These are phyloP conservation scores for Trypanosoma caninum DNA, from an alignment of 208 protist species.

Conservation along the genomic window DNA sequence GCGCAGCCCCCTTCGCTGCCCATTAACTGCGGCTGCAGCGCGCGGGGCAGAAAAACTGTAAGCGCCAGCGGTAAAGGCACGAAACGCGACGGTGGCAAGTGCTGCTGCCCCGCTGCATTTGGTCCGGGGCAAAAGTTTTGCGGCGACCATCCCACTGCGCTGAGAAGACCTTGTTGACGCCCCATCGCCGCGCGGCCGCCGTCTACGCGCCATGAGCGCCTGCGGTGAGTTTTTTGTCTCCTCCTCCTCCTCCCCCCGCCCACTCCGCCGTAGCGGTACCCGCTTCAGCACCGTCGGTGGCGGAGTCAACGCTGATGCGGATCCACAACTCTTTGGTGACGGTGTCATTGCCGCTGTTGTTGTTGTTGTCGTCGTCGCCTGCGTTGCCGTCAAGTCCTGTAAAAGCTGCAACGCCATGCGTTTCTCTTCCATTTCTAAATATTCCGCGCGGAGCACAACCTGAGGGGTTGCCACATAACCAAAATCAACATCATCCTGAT, in stretches of 20 bases:
- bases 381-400: neutral
- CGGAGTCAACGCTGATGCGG: no score
- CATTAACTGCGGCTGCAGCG: neutral
- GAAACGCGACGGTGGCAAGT: constrained; percentile 1
- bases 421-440: constrained; percentile 39
- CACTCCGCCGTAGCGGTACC: neutral
- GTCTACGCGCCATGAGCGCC: neutral
- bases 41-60: constrained; percentile 27
- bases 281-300: constrained; percentile 12
- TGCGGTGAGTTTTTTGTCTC: neutral
- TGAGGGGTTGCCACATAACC: constrained; percentile 49
- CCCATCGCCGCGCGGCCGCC: neutral
- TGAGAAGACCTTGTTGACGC: neutral
- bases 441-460: constrained; percentile 44
- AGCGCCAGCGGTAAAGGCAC: constrained; percentile 24
- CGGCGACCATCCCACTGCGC: constrained; percentile 5
- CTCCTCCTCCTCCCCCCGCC: constrained; percentile 2
- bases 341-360: no score
- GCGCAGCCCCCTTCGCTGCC: neutral
- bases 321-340: no score
- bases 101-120: neutral
- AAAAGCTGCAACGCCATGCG: constrained; percentile 24
- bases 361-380: neutral
- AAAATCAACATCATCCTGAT: constrained; percentile 5
- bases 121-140: neutral